Evolutionary conservation across 2,329 filamentous ascomycete species (phyloP), one percentile per base, ranked within the genome.

Genomic region (Fusarium acutatum): DNA sequence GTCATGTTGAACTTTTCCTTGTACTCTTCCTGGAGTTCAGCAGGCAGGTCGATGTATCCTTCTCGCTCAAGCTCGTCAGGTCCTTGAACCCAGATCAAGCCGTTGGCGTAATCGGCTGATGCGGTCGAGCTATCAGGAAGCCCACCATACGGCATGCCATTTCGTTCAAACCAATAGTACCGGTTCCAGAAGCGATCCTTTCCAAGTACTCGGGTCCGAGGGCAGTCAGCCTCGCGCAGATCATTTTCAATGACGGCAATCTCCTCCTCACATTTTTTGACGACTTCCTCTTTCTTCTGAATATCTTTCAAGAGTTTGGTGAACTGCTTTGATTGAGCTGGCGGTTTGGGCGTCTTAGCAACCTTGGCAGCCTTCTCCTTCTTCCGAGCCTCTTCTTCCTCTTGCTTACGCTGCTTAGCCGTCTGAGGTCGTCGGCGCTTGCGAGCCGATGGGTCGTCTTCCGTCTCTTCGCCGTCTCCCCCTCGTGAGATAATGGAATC

Each of bases 151-250:
- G 96, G 96, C 95, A 98, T 98, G 30, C 95, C 96, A 79, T 98
- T 99, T 71, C 96, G 92, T 83, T 99, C 96, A 81, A 98, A 98
- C 96, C 96, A 99, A 86, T 97, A 98, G 83, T 98, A 99, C 60
- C 96, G 91, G 82, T 99, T 98, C 91, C 96, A 97, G 86, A 97
- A 99, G 49, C 96, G 91, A 83, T 99, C 96, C 81, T 96, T 96
- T 68, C 96, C 96, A 32, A 99, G 87, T 24, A 96, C 91, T 71
- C 94, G 92, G 24, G 95, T 97, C 70, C 96, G 92, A 40, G 95
- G 94, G 77, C 96, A 97, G 82, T 98, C 94, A 44, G 95, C 95
- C 83, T 98, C 96, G 59, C 96, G 93, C 50, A 99, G 87, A 80
- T 98, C 95, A 77, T 97, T 95, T 77, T 98, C 96, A 58, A 97